A percentile compares a stretch with the other conserved stretches of the same genome.
These are phyloP conservation scores for Melampsora larici-populina DNA, from an alignment of 1,284 basidiomycete species.

Conservation along the genomic window DNA sequence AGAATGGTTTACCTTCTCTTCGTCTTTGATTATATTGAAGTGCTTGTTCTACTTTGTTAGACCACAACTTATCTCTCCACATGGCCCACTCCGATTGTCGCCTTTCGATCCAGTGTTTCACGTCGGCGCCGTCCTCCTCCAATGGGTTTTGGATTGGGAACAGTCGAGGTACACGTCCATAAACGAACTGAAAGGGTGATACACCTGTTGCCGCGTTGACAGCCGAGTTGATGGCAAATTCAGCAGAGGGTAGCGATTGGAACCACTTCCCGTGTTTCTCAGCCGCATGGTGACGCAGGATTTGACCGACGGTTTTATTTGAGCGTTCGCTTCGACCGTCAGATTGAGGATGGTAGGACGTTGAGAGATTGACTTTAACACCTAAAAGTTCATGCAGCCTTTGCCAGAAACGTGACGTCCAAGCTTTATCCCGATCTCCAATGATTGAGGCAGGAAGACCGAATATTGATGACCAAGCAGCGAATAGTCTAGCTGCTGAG, in stretches of 20 bases:
- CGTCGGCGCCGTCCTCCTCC: background rate
- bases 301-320: slow-evolving; percentile 14
- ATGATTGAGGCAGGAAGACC: slow-evolving; percentile 48
- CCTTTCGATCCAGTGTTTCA: background rate
- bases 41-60: too few relatives aligned
- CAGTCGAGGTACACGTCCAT: too few relatives aligned
- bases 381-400: slow-evolving; percentile 46
- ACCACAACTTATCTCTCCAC: too few relatives aligned
- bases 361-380: slow-evolving; percentile 30
- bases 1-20: too few relatives aligned
- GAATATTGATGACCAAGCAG: too few relatives aligned
- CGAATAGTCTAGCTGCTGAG: too few relatives aligned
- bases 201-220: too few relatives aligned
- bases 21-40: too few relatives aligned
- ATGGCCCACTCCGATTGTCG: too few relatives aligned
- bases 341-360: background rate
- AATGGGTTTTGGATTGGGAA: slow-evolving; percentile 46
- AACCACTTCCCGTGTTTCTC: slow-evolving; percentile 44
- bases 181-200: too few relatives aligned
- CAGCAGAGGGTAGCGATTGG: slow-evolving; percentile 15
- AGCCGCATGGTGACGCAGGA: background rate
- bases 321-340: background rate
- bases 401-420: slow-evolving; percentile 49
- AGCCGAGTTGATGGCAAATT: slow-evolving; percentile 46
- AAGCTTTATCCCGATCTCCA: slow-evolving; percentile 48